Percentiles rank a stretch among this genome's conserved stretches.
Conservation (phyloP, 192 early-diverging fungal genomes). For the Podila verticillata region DNA sequence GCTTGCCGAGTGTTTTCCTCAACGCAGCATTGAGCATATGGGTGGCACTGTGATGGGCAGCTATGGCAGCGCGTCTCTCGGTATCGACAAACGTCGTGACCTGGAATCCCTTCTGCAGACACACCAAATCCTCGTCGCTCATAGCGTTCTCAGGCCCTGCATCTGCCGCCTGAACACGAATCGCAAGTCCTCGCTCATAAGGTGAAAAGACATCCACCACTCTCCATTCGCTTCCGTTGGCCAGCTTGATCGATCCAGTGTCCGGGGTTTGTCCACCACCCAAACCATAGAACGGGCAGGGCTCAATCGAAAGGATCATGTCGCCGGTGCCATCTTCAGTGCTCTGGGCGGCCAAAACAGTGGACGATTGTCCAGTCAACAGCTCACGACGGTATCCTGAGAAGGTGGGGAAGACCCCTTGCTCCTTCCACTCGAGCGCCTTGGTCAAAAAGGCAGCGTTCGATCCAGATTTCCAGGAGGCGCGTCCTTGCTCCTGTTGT, state of each 20-base stretch:
- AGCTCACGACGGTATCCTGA: slow-evolving; percentile 60
- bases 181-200: slow-evolving; percentile 60
- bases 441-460: slow-evolving; percentile 18
- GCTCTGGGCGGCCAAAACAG: slow-evolving; percentile 33
- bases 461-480: slow-evolving; percentile 57
- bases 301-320: slow-evolving; percentile 61
- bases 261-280: slow-evolving; percentile 70
- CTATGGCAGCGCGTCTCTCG: slow-evolving; percentile 52
- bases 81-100: slow-evolving; percentile 55
- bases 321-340: slow-evolving; percentile 50
- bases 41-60: slow-evolving; percentile 67
- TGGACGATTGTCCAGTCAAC: slow-evolving; percentile 50
- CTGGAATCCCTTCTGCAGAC: slow-evolving; percentile 50
- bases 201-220: slow-evolving; percentile 61
- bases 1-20: slow-evolving; percentile 52
- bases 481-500: slow-evolving; percentile 56
- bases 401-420: slow-evolving; percentile 54
- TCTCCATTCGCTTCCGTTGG: slow-evolving; percentile 51
- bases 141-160: neutral
- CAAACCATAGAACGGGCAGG: slow-evolving; percentile 68
- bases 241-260: slow-evolving; percentile 46
- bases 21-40: slow-evolving; percentile 67
- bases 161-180: slow-evolving; percentile 37
- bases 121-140: slow-evolving; percentile 45
- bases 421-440: slow-evolving; percentile 35